Percentiles rank a stretch among this genome's conserved stretches.
Conservation (phyloP, 1,284 basidiomycete genomes). For the Pseudozyma hubeiensis region DNA sequence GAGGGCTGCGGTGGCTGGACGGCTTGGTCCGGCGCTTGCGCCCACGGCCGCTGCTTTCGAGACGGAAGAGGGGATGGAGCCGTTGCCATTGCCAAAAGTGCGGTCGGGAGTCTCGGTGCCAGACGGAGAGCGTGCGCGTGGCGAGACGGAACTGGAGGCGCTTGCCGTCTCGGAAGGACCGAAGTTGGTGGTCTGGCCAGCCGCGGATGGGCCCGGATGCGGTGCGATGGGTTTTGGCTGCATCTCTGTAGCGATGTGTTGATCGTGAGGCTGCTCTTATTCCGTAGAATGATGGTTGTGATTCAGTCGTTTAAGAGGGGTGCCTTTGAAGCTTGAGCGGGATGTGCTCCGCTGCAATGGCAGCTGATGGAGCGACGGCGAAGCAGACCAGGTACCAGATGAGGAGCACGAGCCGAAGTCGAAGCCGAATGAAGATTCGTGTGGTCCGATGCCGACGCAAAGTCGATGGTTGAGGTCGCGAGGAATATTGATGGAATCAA, state of each 20-base stretch:
- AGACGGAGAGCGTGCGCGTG: slow-evolving; percentile 33
- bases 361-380: too few relatives aligned
- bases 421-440: too few relatives aligned
- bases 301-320: too few relatives aligned
- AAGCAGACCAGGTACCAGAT: too few relatives aligned
- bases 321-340: too few relatives aligned
- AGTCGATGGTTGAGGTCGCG: too few relatives aligned
- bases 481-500: too few relatives aligned
- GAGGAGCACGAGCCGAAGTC: too few relatives aligned
- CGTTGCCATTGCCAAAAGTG: slow-evolving; percentile 17
- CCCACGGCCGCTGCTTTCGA: slow-evolving; percentile 34
- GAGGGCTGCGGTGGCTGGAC: slow-evolving; percentile 33
- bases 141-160: slow-evolving; percentile 37
- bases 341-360: too few relatives aligned
- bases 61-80: slow-evolving; percentile 14
- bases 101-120: slow-evolving; percentile 44
- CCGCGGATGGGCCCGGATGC: slow-evolving; percentile 20
- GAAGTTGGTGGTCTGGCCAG: slow-evolving; percentile 13
- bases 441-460: too few relatives aligned
- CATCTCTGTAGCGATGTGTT: slow-evolving; percentile 8
- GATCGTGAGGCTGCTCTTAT: background rate
- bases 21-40: slow-evolving; percentile 32
- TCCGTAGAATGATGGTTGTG: too few relatives aligned
- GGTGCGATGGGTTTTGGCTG: slow-evolving; percentile 42
- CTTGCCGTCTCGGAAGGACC: slow-evolving; percentile 26